A percentile compares a stretch with the other conserved stretches of the same genome.
These are phyloP conservation scores for Trametopsis cervina DNA, from an alignment of 768 basidiomycete species.

Conservation along the genomic window DNA sequence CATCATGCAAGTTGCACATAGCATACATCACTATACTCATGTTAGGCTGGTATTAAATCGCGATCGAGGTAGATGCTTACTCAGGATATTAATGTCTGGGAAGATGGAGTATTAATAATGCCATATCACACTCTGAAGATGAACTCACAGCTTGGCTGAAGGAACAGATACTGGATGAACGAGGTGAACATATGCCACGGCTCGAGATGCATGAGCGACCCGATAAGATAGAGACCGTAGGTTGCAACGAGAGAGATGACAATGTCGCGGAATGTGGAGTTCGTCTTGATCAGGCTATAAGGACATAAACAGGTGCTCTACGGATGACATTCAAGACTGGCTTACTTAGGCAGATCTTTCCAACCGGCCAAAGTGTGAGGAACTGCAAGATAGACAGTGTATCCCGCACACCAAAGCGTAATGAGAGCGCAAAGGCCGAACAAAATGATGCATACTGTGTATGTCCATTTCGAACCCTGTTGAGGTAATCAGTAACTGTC, in stretches of 20 bases:
- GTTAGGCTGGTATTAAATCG: constrained; percentile 3
- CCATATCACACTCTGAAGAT: not conserved
- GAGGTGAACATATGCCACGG: constrained; percentile 98
- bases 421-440: constrained; percentile 77
- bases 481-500: not conserved
- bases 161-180: constrained; percentile 88
- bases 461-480: constrained; percentile 82
- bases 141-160: constrained; percentile 64
- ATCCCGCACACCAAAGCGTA: constrained; percentile 87
- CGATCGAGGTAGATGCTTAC: too few relatives aligned
- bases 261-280: constrained; percentile 75
- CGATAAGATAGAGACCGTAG: constrained; percentile 79
- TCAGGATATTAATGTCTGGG: constrained; percentile 74
- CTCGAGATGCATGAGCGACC: constrained; percentile 84
- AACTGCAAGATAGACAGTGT: constrained; percentile 80
- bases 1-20: constrained; percentile 89
- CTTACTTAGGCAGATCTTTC: constrained; percentile 66
- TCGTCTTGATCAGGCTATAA: constrained; percentile 51
- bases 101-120: constrained; percentile 7
- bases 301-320: not conserved
- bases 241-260: constrained; percentile 73
- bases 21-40: constrained; percentile 71
- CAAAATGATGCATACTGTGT: constrained; percentile 64
- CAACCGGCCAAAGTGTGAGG: constrained; percentile 71
- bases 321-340: not conserved